Conservation (phyloP, 2,329 filamentous ascomycete species). For the Exophiala calicioides region DNA sequence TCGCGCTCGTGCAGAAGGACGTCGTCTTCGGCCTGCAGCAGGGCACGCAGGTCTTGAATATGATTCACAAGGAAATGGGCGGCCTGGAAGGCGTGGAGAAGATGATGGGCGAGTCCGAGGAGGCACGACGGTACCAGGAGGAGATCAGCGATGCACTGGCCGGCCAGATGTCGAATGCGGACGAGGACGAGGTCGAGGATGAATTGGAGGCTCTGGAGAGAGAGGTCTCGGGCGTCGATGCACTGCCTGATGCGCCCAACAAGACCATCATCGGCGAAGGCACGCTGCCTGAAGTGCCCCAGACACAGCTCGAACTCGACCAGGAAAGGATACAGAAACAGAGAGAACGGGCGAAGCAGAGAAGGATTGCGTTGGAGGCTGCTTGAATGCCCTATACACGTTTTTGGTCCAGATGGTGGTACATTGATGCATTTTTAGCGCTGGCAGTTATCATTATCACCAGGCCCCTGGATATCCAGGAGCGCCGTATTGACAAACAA, state of each 20-base stretch:
- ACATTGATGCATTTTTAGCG: constrained; percentile 14
- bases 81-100: constrained; percentile 92
- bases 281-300: constrained; percentile 43
- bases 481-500: too few relatives aligned
- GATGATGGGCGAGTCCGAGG: constrained; percentile 87
- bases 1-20: constrained; percentile 95
- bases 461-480: too few relatives aligned
- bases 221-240: constrained; percentile 51
- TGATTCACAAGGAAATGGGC: constrained; percentile 95
- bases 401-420: constrained; percentile 16
- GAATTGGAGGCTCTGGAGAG: constrained; percentile 80
- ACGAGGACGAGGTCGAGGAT: constrained; percentile 97
- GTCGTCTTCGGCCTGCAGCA: constrained; percentile 90
- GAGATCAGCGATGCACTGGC: constrained; percentile 91
- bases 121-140: constrained; percentile 91
- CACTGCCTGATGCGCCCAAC: constrained; percentile 37
- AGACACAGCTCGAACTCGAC: constrained; percentile 35
- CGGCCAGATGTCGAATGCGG: constrained; percentile 84
- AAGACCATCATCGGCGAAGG: constrained; percentile 29
- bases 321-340: constrained; percentile 35
- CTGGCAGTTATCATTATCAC: neutral
- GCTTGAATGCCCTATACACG: constrained; percentile 24
- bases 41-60: constrained; percentile 82
- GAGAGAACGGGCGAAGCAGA: constrained; percentile 37
- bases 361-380: constrained; percentile 32